Conservation (phyloP, 306 rosid species). For the Hylodesmum podocarpum region DNA sequence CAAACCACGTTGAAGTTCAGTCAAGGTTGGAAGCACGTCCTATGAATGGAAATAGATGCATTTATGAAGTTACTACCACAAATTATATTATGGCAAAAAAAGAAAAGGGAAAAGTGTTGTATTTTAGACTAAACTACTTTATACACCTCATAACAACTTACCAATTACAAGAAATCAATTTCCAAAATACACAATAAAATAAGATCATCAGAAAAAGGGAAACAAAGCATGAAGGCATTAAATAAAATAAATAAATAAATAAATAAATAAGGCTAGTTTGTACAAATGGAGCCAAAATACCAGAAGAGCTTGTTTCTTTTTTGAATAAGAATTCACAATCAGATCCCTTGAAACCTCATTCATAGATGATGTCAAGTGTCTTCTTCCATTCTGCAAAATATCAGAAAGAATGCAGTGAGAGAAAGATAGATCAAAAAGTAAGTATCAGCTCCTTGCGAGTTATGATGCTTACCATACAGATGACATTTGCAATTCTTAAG, state of each 20-base stretch:
- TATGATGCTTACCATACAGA: slow-evolving; percentile 74
- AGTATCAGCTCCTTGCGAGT: slow-evolving; percentile 23
- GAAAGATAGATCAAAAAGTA: slow-evolving; percentile 22
- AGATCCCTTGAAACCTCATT: slow-evolving; percentile 99
- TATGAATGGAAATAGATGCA: slow-evolving; percentile 34
- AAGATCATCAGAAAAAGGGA: slow-evolving; percentile 14
- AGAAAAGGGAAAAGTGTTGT: background rate
- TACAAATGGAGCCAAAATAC: slow-evolving; percentile 48
- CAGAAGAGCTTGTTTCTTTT: slow-evolving; percentile 91
- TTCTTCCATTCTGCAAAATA: slow-evolving; percentile 88
- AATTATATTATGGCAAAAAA: slow-evolving; percentile 14
- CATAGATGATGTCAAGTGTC: slow-evolving; percentile 84
- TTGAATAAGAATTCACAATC: slow-evolving; percentile 84
- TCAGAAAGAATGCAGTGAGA: slow-evolving; percentile 28
- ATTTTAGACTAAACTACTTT: slow-evolving; percentile 9
- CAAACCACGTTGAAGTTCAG: slow-evolving; percentile 77
- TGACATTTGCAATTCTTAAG: slow-evolving; percentile 93
- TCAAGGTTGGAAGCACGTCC: slow-evolving; percentile 87
- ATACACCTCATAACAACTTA: slow-evolving; percentile 19
- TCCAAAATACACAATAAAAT: background rate
- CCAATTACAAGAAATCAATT: slow-evolving; percentile 12
- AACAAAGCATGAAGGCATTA: slow-evolving; percentile 11
- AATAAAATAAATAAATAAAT: background rate
- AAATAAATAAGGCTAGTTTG: background rate
- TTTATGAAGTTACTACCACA: slow-evolving; percentile 14